Conservation (phyloP, 164 flowering plant species). For the Akebia trifoliata region DNA sequence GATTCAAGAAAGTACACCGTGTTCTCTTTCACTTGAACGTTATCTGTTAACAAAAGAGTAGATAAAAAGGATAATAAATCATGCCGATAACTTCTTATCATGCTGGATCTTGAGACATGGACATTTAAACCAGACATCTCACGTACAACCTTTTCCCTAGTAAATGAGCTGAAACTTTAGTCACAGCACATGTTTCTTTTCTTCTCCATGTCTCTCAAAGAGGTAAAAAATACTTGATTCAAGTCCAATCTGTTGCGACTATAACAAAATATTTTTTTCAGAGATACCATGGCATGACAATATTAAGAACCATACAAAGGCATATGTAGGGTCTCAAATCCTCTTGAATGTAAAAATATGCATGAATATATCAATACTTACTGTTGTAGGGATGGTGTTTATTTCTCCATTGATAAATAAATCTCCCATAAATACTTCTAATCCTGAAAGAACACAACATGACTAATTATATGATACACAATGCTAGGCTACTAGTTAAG, state of each 20-base stretch:
- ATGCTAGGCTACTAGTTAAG: neutral
- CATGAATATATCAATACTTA: constrained; percentile 20
- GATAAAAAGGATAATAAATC: neutral
- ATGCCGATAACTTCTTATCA: neutral
- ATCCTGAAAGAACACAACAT: constrained; percentile 16
- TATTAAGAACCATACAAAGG: neutral
- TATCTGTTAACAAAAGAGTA: neutral
- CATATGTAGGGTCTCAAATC: neutral
- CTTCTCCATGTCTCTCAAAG: constrained; percentile 8
- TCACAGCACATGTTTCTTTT: constrained; percentile 9
- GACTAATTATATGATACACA: neutral
- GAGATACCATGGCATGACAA: neutral
- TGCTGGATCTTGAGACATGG: neutral
- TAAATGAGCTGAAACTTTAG: neutral
- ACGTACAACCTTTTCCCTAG: neutral
- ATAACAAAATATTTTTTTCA: neutral
- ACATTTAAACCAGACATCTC: neutral
- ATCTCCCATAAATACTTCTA: constrained; percentile 31
- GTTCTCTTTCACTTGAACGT: neutral
- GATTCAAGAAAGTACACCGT: neutral
- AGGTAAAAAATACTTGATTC: constrained; percentile 7
- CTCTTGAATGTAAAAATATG: neutral
- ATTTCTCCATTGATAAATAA: constrained; percentile 10
- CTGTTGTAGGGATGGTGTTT: constrained; percentile 20
- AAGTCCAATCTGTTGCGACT: constrained; percentile 9